These are phyloP conservation scores for Epichloe festucae DNA, from an alignment of 2,329 filamentous ascomycete genomes.

Conservation along the genomic window DNA sequence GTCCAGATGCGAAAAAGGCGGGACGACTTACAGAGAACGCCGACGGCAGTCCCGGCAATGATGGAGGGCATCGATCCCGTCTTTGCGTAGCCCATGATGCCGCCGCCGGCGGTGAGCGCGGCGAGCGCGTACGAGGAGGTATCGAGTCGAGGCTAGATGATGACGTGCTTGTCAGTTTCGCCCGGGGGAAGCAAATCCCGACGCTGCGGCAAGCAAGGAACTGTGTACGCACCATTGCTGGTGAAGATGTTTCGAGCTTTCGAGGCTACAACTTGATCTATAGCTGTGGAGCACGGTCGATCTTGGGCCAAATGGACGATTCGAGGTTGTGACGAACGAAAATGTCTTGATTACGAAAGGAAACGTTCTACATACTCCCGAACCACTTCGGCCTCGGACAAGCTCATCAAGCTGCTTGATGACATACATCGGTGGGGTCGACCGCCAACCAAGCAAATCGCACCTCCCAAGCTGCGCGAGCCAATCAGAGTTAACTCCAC, in stretches of 20 bases:
- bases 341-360: background rate
- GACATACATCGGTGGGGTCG: background rate
- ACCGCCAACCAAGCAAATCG: background rate
- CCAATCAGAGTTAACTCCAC: slow-evolving; percentile 19
- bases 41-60: slow-evolving; percentile 72
- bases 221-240: background rate
- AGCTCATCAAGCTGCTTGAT: background rate
- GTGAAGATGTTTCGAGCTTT: background rate
- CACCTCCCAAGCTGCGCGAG: background rate
- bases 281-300: too few relatives aligned
- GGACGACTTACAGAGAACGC: slow-evolving; percentile 41
- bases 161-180: background rate
- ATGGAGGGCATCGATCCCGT: slow-evolving; percentile 81
- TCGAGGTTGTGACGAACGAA: too few relatives aligned
- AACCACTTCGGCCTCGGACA: too few relatives aligned
- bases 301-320: too few relatives aligned
- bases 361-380: background rate
- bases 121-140: slow-evolving; percentile 67
- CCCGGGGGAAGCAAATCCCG: too few relatives aligned
- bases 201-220: background rate
- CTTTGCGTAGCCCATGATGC: slow-evolving; percentile 72
- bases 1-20: background rate
- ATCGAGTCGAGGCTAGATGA: slow-evolving; percentile 14
- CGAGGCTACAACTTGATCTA: background rate
- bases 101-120: slow-evolving; percentile 72